Conservation (phyloP, 73 alveolate species). For the Paramecium tetraurelia region DNA sequence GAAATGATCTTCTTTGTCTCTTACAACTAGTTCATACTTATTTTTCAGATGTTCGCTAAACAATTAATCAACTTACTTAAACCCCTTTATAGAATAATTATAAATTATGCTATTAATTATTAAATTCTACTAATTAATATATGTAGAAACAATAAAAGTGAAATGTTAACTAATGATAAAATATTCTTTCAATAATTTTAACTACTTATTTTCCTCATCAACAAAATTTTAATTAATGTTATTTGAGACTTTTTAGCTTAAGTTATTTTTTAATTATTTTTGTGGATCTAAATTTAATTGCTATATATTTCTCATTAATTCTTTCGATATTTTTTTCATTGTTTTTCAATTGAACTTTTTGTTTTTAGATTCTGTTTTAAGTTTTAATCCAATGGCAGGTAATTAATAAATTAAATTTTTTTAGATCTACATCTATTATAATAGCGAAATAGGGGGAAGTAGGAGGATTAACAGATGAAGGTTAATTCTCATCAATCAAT, state of each 20-base stretch:
- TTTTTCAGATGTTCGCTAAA: too few relatives aligned
- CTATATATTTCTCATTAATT: not conserved
- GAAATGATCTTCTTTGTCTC: not conserved
- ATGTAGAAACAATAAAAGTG: not conserved
- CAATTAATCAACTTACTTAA: too few relatives aligned
- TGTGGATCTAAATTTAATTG: too few relatives aligned
- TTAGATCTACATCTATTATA: not conserved
- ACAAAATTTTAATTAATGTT: too few relatives aligned
- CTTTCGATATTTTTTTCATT: not conserved
- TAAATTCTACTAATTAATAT: not conserved
- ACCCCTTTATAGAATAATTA: not conserved
- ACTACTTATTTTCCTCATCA: not conserved
- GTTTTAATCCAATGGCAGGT: not conserved
- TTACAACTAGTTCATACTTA: too few relatives aligned
- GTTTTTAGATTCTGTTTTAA: not conserved
- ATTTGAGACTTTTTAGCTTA: too few relatives aligned
- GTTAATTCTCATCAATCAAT: not conserved
- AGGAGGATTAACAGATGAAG: not conserved
- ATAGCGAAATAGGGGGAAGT: too few relatives aligned
- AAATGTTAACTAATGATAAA: not conserved
- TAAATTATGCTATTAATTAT: too few relatives aligned
- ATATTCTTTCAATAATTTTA: not conserved
- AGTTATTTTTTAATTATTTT: too few relatives aligned
- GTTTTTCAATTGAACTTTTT: not conserved
- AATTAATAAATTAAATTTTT: not conserved